phyloP scores from a whole-genome alignment of 352 stramenopile genomes.

The Phytopythium sindhum region DNA sequence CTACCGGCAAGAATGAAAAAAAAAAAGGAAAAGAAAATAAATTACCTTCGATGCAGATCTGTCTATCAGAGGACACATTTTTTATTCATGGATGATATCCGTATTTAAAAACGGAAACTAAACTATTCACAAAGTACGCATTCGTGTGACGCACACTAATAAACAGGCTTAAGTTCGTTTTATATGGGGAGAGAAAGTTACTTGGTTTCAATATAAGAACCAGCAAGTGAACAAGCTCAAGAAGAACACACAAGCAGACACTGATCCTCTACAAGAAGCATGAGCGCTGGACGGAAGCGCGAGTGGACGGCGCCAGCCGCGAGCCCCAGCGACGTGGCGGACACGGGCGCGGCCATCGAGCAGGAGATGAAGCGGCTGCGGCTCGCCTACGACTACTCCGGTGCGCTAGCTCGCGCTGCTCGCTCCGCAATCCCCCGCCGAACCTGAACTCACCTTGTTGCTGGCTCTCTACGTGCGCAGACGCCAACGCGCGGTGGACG shows the following conservation, averaged over 20 bases:
- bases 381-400: slow-evolving; percentile 60
- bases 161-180: no score
- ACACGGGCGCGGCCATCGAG: slow-evolving; percentile 45
- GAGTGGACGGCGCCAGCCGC: slow-evolving; percentile 18
- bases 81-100: no score
- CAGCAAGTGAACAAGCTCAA: background rate
- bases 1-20: no score
- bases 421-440: background rate
- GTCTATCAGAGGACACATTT: no score
- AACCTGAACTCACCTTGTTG: background rate
- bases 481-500: slow-evolving; percentile 2
- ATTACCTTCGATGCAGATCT: no score
- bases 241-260: background rate
- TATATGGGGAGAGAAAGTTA: background rate
- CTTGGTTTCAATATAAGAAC: background rate
- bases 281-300: slow-evolving; percentile 28
- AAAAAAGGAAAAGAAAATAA: no score
- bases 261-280: background rate
- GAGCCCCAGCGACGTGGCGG: background rate
- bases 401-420: slow-evolving; percentile 4
- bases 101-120: no score
- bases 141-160: no score
- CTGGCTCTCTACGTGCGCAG: background rate
- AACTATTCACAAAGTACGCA: no score
- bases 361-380: slow-evolving; percentile 73